Evolutionary conservation across 768 basidiomycete genomes (phyloP).

Genomic region (Kwoniella sp.): DNA sequence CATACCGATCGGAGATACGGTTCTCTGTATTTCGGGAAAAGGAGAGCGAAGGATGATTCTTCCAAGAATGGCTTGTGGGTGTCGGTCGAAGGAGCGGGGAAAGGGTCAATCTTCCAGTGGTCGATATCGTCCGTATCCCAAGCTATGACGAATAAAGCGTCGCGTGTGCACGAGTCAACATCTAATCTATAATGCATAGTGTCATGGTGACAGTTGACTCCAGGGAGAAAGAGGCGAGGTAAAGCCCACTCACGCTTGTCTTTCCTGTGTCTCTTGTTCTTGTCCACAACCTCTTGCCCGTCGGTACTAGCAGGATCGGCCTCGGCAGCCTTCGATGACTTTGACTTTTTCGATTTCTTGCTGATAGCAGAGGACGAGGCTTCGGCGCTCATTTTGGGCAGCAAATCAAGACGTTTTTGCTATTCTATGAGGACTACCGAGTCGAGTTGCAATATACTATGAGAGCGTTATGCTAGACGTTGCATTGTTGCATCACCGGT

Average conservation of each 20-base stretch:
- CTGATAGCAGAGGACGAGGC: conserved; percentile 38
- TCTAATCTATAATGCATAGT: too few species aligned
- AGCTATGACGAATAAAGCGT: conserved; percentile 60
- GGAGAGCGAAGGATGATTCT: conserved; percentile 95
- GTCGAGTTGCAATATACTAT: too few species aligned
- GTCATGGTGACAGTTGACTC: too few species aligned
- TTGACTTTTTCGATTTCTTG: conserved; percentile 33
- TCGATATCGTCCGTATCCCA: conserved; percentile 99
- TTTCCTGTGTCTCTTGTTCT: conserved; percentile 88
- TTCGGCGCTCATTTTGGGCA: conserved; percentile 39
- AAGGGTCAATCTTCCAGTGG: conserved; percentile 94
- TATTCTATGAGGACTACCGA: too few species aligned
- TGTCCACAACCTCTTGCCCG: conserved; percentile 60
- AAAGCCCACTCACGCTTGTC: conserved; percentile 83
- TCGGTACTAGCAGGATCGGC: conserved; percentile 14
- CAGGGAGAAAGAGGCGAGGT: too few species aligned
- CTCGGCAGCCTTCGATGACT: conserved; percentile 21
- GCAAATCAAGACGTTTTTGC: too few species aligned
- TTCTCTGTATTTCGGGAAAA: conserved; percentile 98
- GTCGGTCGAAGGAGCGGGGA: conserved; percentile 70
- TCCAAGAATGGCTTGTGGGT: conserved; percentile 67
- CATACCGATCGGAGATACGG: conserved; percentile 87
- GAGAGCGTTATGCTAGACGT: too few species aligned
- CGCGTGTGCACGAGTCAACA: not conserved
- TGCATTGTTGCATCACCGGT: too few species aligned